Evolutionary conservation across 75 land plant genomes (phyloP).

Genomic region (Selaginella tamariscina): DNA sequence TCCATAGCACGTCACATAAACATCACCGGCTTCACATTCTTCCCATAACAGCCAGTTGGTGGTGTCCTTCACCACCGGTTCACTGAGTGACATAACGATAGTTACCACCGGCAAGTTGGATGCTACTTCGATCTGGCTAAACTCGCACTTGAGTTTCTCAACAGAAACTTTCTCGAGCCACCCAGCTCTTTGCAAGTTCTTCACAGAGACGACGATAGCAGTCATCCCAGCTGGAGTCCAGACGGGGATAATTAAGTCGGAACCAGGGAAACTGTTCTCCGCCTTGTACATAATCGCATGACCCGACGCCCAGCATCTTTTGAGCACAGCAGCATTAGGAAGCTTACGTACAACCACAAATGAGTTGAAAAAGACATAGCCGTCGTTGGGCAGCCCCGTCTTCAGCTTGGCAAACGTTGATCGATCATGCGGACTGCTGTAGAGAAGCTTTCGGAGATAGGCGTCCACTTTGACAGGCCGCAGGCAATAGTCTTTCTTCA

Average conservation of each 20-base stretch:
- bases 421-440: not conserved
- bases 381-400: not conserved
- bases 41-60: not conserved
- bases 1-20: not conserved
- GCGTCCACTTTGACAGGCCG: not conserved
- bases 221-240: not conserved
- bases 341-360: not conserved
- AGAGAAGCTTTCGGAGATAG: not conserved
- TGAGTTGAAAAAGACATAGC: not conserved
- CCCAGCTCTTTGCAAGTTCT: not conserved
- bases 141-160: not conserved
- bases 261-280: not conserved
- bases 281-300: not conserved
- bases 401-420: not conserved
- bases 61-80: not conserved
- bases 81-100: not conserved
- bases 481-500: not conserved
- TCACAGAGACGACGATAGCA: not conserved
- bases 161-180: not conserved
- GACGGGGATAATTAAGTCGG: not conserved
- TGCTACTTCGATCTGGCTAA: not conserved
- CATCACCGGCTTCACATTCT: not conserved
- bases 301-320: not conserved
- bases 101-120: not conserved
- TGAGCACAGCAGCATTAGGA: not conserved